Percentiles rank a stretch among this genome's conserved stretches.
Evolutionary conservation across 2,329 filamentous ascomycete species (phyloP).

Genomic region (Lachnum nothofagi): DNA sequence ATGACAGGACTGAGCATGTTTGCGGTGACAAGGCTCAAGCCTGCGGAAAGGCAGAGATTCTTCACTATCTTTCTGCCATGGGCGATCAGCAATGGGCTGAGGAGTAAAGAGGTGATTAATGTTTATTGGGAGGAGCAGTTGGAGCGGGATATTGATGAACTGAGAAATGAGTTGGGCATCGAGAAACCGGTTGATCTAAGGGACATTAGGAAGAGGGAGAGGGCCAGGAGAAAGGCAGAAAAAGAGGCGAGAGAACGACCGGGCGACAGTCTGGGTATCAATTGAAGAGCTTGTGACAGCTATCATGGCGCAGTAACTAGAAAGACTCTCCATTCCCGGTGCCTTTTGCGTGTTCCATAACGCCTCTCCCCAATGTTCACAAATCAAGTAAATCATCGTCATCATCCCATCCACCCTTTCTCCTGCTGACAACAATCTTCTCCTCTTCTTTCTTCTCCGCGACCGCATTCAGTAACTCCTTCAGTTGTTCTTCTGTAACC

Average conservation of each 20-base stretch:
- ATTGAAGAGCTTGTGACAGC: conserved; percentile 15
- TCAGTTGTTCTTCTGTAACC: conserved; percentile 88
- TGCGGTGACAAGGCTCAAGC: conserved; percentile 61
- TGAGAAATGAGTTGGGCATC: conserved; percentile 72
- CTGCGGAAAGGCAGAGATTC: conserved; percentile 61
- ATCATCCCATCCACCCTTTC: conserved; percentile 81
- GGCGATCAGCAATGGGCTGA: conserved; percentile 78
- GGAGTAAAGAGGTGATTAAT: conserved; percentile 78
- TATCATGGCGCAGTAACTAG: neutral
- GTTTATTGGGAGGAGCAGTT: conserved; percentile 97
- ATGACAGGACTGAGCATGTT: conserved; percentile 89
- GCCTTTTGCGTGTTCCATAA: neutral
- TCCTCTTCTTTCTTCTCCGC: conserved; percentile 71
- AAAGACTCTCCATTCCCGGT: conserved; percentile 3
- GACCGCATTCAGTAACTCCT: conserved; percentile 81
- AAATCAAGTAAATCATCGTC: conserved; percentile 69
- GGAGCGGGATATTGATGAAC: conserved; percentile 71
- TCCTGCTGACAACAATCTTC: conserved; percentile 79
- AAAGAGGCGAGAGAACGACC: conserved; percentile 44
- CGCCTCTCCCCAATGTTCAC: conserved; percentile 28
- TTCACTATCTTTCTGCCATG: conserved; percentile 76
- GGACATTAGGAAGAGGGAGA: conserved; percentile 65
- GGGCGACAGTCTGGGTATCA: conserved; percentile 26
- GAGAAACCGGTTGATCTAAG: conserved; percentile 85
- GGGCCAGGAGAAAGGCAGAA: conserved; percentile 61